These are phyloP conservation scores for Ochromonas danica DNA, from an alignment of 108 stramenopile genomes.

Conservation along the genomic window DNA sequence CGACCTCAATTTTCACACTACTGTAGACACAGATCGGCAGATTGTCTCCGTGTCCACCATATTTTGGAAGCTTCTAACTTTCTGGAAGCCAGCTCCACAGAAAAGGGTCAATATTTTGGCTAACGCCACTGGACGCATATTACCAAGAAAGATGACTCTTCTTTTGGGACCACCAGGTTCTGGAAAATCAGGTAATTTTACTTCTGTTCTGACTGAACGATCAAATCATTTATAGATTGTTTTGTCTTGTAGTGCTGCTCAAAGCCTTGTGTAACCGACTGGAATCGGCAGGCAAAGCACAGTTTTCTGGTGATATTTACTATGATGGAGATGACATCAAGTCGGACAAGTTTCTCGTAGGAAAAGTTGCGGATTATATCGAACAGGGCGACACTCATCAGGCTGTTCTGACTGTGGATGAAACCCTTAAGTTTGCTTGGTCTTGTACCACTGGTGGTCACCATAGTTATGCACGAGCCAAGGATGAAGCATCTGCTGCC, in stretches of 20 bases:
- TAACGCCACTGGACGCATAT: not conserved
- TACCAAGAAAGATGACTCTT: no score
- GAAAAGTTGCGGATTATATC: no score
- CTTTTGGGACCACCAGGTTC: no score
- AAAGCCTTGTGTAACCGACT: no score
- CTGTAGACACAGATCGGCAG: not conserved
- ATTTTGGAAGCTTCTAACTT: not conserved
- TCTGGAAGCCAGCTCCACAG: not conserved
- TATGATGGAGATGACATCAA: no score
- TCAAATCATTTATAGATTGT: no score
- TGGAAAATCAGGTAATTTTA: conserved; percentile 47
- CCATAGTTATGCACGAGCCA: no score
- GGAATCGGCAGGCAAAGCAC: no score
- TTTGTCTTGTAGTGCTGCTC: no score
- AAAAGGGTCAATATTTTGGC: not conserved
- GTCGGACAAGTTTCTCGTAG: no score
- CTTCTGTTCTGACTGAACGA: conserved; percentile 74
- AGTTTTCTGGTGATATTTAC: no score
- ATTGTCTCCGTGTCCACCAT: not conserved
- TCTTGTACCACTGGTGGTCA: conserved; percentile 58
- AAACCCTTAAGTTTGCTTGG: conserved; percentile 73
- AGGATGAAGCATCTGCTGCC: no score
- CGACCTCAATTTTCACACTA: not conserved
- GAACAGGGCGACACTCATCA: conserved; percentile 71
- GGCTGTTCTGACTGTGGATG: conserved; percentile 67